These are phyloP conservation scores for Vigna radiata DNA, from an alignment of 306 rosid genomes.

Conservation along the genomic window DNA sequence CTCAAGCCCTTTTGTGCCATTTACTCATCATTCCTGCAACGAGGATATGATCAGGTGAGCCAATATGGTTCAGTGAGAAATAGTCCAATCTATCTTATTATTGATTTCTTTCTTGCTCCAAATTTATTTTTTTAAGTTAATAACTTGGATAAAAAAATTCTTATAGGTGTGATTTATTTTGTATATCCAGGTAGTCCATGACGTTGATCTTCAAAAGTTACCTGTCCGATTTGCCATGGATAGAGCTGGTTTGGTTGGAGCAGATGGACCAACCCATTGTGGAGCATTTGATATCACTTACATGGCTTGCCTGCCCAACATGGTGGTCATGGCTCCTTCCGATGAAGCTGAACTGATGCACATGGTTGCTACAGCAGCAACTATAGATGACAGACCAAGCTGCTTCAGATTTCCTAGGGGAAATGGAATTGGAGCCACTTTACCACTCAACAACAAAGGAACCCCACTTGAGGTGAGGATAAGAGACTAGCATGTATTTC, in stretches of 20 bases:
- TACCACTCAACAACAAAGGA: constrained; percentile 78
- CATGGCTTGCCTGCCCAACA: constrained; percentile 98
- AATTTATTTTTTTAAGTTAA: background rate
- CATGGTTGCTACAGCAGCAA: constrained; percentile 94
- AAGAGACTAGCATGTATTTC: constrained; percentile 9
- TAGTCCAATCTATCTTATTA: background rate
- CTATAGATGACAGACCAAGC: constrained; percentile 91
- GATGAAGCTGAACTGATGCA: constrained; percentile 95
- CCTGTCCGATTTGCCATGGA: constrained; percentile 94
- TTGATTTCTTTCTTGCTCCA: background rate
- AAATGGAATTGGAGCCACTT: constrained; percentile 74
- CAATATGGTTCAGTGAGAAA: background rate
- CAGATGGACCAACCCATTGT: constrained; percentile 96
- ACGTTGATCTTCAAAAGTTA: constrained; percentile 89
- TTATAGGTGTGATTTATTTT: constrained; percentile 20
- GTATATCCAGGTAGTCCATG: constrained; percentile 73
- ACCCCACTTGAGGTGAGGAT: constrained; percentile 76
- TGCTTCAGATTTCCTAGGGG: constrained; percentile 97
- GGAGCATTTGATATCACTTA: constrained; percentile 92
- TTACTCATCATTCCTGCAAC: constrained; percentile 88
- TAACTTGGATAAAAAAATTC: background rate
- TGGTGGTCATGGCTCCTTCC: constrained; percentile 98
- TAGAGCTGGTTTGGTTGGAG: constrained; percentile 94
- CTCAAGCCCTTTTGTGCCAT: constrained; percentile 94
- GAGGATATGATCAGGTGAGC: constrained; percentile 90